A percentile compares a stretch with the other conserved stretches of the same genome.
phyloP scores from a whole-genome alignment of 176 grass and related monocot species.

The Hyparrhenia diplandra region DNA sequence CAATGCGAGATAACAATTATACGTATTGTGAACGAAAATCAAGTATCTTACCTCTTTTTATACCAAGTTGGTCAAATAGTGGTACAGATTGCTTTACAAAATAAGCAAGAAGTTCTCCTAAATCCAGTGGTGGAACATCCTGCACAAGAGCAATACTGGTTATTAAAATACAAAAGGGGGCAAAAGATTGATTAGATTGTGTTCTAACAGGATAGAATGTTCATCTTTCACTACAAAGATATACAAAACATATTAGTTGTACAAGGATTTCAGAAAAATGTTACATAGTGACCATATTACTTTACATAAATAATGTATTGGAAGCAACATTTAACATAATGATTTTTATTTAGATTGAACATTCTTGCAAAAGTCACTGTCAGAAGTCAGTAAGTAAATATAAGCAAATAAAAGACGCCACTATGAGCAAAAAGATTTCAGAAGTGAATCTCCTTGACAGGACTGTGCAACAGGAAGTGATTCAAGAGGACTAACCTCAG shows the following conservation, averaged over 20 bases:
- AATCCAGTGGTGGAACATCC: constrained; percentile 74
- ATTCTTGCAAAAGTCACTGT: background rate
- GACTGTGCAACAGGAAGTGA: background rate
- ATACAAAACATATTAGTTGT: background rate
- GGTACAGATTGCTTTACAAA: constrained; percentile 89
- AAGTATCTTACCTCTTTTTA: constrained; percentile 66
- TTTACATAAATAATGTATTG: background rate
- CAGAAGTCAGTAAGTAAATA: background rate
- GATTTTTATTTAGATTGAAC: constrained; percentile 4
- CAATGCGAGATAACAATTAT: constrained; percentile 3
- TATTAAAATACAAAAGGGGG: constrained; percentile 15
- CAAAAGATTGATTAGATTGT: background rate
- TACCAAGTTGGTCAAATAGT: constrained; percentile 88
- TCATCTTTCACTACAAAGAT: background rate
- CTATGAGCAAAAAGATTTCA: constrained; percentile 4
- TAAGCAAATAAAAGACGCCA: background rate
- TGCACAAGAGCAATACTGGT: constrained; percentile 34
- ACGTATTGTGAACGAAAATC: constrained; percentile 13
- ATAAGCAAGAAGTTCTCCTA: constrained; percentile 81
- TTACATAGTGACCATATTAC: background rate
- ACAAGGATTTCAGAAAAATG: background rate
- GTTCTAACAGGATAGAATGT: background rate
- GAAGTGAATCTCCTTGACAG: background rate
- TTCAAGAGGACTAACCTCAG: constrained; percentile 58
- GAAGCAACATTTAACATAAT: background rate